Evolutionary conservation across 1,139 yeast species (phyloP), one percentile per base, ranked within the genome.

Genomic region (Magnusiomyces fungicola): DNA sequence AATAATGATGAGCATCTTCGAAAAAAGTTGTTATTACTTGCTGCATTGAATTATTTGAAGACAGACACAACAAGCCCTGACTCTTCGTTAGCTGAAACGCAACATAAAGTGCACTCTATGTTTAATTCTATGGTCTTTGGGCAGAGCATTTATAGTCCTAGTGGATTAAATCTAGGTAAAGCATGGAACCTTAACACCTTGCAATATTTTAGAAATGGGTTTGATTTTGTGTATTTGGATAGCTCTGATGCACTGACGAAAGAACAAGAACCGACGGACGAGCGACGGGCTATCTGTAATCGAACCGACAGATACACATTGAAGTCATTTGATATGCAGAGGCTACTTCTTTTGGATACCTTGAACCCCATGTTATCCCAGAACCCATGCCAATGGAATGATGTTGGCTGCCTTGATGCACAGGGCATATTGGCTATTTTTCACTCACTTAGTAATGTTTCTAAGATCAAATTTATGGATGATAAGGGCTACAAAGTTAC

Each of bases 41-140:
- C 16, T 4, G 3, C 3, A 32, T 32, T 9, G 16, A 32, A 9
- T 32, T n/a, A n/a, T 18, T 18, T 18, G 34, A n/a, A n/a, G 34
- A 32, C 5, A 18, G 16, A 18, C 34, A 32, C 14, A 32, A n/a
- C 12, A 32, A 32, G 9, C 5, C 16, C 3, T n/a, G 16, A 10
- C 18, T n/a, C 18, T 10, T 32, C 3, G 34, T 18, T 4, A 10
- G 34, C n/a, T n/a, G 16, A 9, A 16, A 19, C 21, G 21, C 30
- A 24, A 23, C 22, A 25, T 24, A 10, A 39, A 24, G 10, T 4
- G 3, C 18, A 6, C 22, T 34, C 43, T 2, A 24, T 39, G 7
- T 22, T 39, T 24, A 32, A 39, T 25, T 39, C 43, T 6, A 32
- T 39, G 18, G 32, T 39, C 21, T 16, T 39, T 25, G 43, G 43